Evolutionary conservation across 768 basidiomycete species (phyloP).

Genomic region (Agaricus subrufescens): DNA sequence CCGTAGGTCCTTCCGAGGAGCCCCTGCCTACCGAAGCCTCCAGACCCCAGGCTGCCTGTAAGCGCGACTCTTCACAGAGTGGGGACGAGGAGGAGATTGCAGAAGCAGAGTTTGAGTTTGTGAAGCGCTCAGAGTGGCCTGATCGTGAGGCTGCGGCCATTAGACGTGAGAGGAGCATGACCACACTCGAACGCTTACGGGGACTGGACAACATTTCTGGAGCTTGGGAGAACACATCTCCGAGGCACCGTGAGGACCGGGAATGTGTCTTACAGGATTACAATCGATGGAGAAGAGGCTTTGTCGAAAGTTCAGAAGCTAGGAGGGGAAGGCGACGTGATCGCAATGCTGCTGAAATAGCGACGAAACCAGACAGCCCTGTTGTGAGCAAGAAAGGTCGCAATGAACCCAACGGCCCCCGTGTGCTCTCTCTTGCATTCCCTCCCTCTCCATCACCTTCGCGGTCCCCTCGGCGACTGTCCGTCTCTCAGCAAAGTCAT

Average conservation of each 20-base stretch:
- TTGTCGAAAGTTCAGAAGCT: constrained; percentile 22
- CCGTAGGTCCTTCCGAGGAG: constrained; percentile 37
- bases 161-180: constrained; percentile 63
- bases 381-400: constrained; percentile 21
- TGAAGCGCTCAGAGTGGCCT: constrained; percentile 83
- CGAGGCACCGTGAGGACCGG: constrained; percentile 30
- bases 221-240: constrained; percentile 18
- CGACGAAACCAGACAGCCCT: constrained; percentile 27
- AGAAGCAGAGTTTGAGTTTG: constrained; percentile 72
- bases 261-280: constrained; percentile 45
- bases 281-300: constrained; percentile 54
- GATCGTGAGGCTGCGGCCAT: constrained; percentile 71
- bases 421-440: constrained; percentile 40
- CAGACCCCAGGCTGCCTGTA: constrained; percentile 22
- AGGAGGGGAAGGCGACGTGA: constrained; percentile 62
- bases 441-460: constrained; percentile 55
- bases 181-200: constrained; percentile 50
- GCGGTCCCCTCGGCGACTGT: constrained; percentile 31
- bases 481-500: constrained; percentile 14
- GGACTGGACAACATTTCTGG: constrained; percentile 42
- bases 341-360: constrained; percentile 37
- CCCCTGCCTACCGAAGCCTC: constrained; percentile 25
- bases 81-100: constrained; percentile 50
- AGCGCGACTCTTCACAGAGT: constrained; percentile 24
- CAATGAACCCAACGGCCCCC: constrained; percentile 34